Evolutionary conservation across 805 yeast species (phyloP), one percentile per base, ranked within the genome.

Genomic region (Yarrowia sp.): DNA sequence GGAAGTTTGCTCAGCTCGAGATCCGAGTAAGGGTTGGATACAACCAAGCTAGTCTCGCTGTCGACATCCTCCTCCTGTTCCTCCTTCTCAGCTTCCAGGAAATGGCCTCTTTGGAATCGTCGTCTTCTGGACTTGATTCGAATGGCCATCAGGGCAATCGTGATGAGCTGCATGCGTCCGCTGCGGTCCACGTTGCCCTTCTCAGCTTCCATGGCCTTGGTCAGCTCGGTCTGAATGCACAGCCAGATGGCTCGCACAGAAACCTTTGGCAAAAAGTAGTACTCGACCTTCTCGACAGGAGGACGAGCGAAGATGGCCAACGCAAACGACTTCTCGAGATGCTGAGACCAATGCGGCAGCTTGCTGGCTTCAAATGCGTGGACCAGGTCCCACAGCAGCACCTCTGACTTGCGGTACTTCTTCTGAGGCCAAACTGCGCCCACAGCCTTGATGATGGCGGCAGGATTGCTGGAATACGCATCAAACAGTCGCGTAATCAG

Each of bases 191-290:
- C 24, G 13, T 36, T 38, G n/a, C 46, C 47, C 18, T 27, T 55
- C 13, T 38, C 47, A 1, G 38, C 29, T 29, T 55, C 61, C 47
- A 38, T 55, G 6, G 47, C 47, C 14, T 27, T 55, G 3, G 47
- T 12, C 14, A 55, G 36, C 47, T 55, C 61, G 4, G 61, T 39
- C 47, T 55, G 61, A 31, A 55, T 55, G 21, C 47, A 55, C 47
- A 55, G n/a, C 61, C 61, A 55, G 13, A 55, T 38, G 9, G 61
- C 61, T 31, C 61, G 25, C 2, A 55, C 61, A 1, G 61, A 55
- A 2, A 39, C 47, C 13, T 55, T 55, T 5, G 47, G 46, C 19
- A 55, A 16, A 19, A 38, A 55, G 47, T 29, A 39, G 47, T 55
- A 55, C 61, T 55, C 47, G 16, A 55, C 47, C 22, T 39, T 55